These are phyloP conservation scores for Kluyveromyces wickerhamii DNA, from an alignment of 805 yeast species.

Conservation along the genomic window DNA sequence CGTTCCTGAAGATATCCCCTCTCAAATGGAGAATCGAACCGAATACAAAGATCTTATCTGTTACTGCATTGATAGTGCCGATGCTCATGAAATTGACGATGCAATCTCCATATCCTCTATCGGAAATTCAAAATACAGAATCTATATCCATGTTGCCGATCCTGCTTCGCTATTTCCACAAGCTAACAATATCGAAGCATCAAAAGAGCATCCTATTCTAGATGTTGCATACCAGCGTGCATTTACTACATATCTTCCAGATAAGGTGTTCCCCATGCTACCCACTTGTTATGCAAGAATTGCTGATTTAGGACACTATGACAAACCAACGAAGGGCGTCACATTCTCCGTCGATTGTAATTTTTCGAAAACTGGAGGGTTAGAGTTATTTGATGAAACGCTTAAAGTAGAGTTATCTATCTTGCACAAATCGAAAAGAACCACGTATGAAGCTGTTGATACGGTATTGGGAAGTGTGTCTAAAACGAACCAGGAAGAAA, in stretches of 20 bases:
- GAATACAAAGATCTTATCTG: slow-evolving; percentile 43
- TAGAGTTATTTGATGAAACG: slow-evolving; percentile 19
- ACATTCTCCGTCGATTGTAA: slow-evolving; percentile 34
- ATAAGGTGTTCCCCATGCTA: slow-evolving; percentile 57
- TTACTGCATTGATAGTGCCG: slow-evolving; percentile 74
- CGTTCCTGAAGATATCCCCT: slow-evolving; percentile 6
- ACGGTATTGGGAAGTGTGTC: slow-evolving; percentile 32
- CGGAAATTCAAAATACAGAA: slow-evolving; percentile 29
- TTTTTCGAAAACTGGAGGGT: slow-evolving; percentile 16
- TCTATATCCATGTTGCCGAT: slow-evolving; percentile 79
- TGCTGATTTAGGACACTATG: slow-evolving; percentile 44
- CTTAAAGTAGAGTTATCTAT: slow-evolving; percentile 34
- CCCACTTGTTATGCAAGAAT: slow-evolving; percentile 47
- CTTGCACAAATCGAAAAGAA: slow-evolving; percentile 40
- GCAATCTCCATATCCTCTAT: slow-evolving; percentile 58
- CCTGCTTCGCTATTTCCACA: slow-evolving; percentile 58
- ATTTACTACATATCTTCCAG: slow-evolving; percentile 68
- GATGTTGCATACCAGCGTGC: slow-evolving; percentile 53
- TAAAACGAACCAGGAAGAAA: slow-evolving; percentile 12
- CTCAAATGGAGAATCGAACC: slow-evolving; percentile 25
- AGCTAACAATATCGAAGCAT: slow-evolving; percentile 11
- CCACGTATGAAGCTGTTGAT: slow-evolving; percentile 62
- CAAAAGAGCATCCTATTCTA: slow-evolving; percentile 26
- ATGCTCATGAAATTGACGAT: slow-evolving; percentile 89
- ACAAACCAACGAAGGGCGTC: slow-evolving; percentile 39